Base-by-base conservation (phyloP, 1,139 yeast genomes). In the Meyerozyma athensensis region DNA sequence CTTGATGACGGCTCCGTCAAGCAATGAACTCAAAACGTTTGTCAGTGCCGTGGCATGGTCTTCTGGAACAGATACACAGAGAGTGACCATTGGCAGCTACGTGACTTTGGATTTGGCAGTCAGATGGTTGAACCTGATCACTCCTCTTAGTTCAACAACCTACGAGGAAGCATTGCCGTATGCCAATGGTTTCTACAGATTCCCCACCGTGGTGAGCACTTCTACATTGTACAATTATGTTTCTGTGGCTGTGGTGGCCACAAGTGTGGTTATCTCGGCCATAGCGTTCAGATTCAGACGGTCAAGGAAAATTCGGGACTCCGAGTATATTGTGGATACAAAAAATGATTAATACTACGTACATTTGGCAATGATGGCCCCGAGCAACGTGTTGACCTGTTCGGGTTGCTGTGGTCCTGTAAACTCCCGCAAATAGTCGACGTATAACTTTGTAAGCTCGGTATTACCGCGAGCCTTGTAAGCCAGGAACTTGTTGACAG, bases 401-500 rank as follows among this genome's bases (percentile, higher is more conserved):
- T 61, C 65, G 9, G 54, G 50, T n/a, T 28, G 20, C 19, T 43
- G 16, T n/a, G 46, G 47, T 23, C 52, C 50, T 39, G 63, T 51
- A 45, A 62, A 64, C 39, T 58, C 57, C 26, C 51, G 52, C 43
- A 69, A 56, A 39, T 56, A 73, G 7, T 65, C 65, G 22, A 73
- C 62, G 48, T 69, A 79, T 38, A 56, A 49, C 9, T 58, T 56
- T 41, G 74, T 74, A 45, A 86, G 65, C 26, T 61, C 58, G 8
- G 63, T 57, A 41, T 68, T 68, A 34, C 63, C 60, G 13, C 58
- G 51, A 32, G 58, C 54, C 52, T 72, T 74, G 53, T 79, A 78
- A 2, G 87, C 84, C 45, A 76, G 63, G 56, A 78, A 86, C 53
- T 81, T 79, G 52, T 82, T 83, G 30, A 89, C 85, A 13, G 89